These are phyloP conservation scores for Lithohypha guttulata DNA, from an alignment of 2,329 filamentous ascomycete genomes.

Conservation along the genomic window DNA sequence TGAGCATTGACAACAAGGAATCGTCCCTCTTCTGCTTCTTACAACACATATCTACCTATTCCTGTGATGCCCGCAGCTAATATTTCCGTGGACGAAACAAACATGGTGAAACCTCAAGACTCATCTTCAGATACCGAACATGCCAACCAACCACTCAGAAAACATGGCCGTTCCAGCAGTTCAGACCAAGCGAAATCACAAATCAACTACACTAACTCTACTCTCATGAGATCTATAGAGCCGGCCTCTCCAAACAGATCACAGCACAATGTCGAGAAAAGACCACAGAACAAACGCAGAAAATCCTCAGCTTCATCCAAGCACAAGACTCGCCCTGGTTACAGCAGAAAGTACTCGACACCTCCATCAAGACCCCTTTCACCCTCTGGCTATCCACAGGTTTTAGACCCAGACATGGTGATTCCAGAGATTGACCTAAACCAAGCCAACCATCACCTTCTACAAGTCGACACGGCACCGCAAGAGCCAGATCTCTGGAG, in stretches of 20 bases:
- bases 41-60: too few relatives aligned
- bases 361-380: constrained; percentile 6
- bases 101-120: constrained; percentile 3
- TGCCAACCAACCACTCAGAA: not conserved
- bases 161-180: not conserved
- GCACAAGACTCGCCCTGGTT: constrained; percentile 1
- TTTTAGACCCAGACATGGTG: constrained; percentile 6
- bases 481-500: constrained; percentile 8
- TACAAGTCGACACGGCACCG: constrained; percentile 7
- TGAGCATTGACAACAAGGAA: not conserved
- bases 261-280: not conserved
- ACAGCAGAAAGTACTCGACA: constrained; percentile 9
- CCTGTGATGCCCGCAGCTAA: not conserved
- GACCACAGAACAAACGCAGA: not conserved
- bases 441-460: not conserved
- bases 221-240: not conserved
- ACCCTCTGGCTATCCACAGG: constrained; percentile 3
- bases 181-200: constrained; percentile 1
- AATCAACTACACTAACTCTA: not conserved
- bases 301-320: constrained; percentile 5
- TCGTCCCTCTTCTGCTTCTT: too few relatives aligned
- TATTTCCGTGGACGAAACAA: not conserved
- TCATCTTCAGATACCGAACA: not conserved
- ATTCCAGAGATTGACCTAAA: constrained; percentile 7
- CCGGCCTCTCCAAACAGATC: not conserved